Evolutionary conservation across 2,329 filamentous ascomycete species (phyloP).

Genomic region (Pseudogymnoascus sp.): DNA sequence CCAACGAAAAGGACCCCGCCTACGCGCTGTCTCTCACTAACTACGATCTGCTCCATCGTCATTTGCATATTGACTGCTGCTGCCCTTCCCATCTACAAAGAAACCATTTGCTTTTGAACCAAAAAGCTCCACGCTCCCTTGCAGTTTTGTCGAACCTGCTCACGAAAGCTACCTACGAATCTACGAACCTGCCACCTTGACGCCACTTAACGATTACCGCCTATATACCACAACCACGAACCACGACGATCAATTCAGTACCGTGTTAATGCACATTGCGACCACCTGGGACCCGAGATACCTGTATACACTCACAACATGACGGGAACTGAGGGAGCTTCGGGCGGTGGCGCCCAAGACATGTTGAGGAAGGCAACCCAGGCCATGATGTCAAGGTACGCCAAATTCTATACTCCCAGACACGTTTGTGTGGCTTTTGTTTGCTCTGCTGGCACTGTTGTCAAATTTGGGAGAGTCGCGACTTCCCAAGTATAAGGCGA

Average conservation of each 20-base stretch:
- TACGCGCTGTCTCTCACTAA: not conserved
- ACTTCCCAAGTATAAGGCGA: not conserved
- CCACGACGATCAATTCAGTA: not conserved
- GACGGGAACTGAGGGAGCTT: constrained; percentile 7
- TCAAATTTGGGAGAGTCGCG: not conserved
- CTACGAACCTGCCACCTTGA: constrained; percentile 1
- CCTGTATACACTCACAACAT: constrained; percentile 3
- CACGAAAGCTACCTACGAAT: constrained; percentile 1
- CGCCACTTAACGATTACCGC: not conserved
- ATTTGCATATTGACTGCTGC: not conserved
- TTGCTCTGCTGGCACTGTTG: not conserved
- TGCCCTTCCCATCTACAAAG: not conserved
- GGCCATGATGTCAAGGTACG: constrained; percentile 31
- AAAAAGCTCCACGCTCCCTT: not conserved
- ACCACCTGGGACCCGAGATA: not conserved
- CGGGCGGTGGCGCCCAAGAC: constrained; percentile 17
- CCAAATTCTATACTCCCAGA: not conserved
- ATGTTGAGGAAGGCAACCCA: constrained; percentile 31
- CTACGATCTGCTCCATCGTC: not conserved
- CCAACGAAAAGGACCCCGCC: not conserved
- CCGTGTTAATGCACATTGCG: constrained; percentile 4
- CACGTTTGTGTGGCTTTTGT: not conserved
- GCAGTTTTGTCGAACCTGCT: not conserved
- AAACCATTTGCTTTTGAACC: not conserved
- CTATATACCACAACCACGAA: not conserved